A percentile compares a stretch with the other conserved stretches of the same genome.
phyloP scores from a whole-genome alignment of 345 rosid species.

The Carallia brachiata region DNA sequence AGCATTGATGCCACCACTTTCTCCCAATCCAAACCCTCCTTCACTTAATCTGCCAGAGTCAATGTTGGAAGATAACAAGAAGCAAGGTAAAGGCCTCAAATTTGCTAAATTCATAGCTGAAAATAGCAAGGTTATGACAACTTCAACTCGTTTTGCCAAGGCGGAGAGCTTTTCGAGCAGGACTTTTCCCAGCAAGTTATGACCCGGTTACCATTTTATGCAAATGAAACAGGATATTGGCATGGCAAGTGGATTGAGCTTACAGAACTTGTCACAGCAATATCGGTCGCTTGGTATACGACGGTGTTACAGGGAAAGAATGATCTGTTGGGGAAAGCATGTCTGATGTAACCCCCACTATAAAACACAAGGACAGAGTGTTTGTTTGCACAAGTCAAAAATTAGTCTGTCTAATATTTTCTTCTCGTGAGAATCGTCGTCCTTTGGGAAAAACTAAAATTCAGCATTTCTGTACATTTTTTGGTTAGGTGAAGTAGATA shows the following conservation, averaged over 20 bases:
- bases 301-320: background rate
- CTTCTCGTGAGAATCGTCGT: no score
- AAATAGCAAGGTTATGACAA: conserved; percentile 40
- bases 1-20: conserved; percentile 75
- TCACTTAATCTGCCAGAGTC: conserved; percentile 41
- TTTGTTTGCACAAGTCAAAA: no score
- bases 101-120: conserved; percentile 82
- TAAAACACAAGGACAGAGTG: no score
- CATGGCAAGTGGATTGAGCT: background rate
- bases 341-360: no score
- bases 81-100: conserved; percentile 63
- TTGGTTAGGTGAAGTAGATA: no score
- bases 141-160: conserved; percentile 26
- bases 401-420: no score
- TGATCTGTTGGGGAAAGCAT: no score
- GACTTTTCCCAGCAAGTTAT: conserved; percentile 58
- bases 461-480: no score
- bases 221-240: background rate
- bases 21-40: conserved; percentile 53
- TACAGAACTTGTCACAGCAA: background rate
- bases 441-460: no score
- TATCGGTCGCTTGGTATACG: background rate
- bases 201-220: conserved; percentile 23
- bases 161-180: conserved; percentile 32
- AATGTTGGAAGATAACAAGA: conserved; percentile 38